These are phyloP conservation scores for Hymenoscyphus fraxineus DNA, from an alignment of 2,329 filamentous ascomycete species.

Conservation along the genomic window DNA sequence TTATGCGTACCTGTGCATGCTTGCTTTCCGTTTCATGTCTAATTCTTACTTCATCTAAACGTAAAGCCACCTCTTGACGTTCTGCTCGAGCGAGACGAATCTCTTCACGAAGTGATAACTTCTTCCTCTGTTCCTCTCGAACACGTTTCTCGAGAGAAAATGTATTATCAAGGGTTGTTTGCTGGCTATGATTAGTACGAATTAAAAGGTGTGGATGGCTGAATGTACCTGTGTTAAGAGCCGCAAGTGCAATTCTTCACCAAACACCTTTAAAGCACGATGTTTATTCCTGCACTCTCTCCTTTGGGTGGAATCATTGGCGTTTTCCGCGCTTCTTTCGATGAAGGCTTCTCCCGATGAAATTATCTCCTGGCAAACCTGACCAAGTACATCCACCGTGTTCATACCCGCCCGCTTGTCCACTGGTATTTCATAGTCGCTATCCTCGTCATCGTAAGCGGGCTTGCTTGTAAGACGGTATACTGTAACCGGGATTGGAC, in stretches of 20 bases:
- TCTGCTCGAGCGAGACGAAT: slow-evolving; percentile 57
- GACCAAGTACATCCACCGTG: slow-evolving; percentile 57
- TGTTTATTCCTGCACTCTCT: slow-evolving; percentile 54
- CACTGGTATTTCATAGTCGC: slow-evolving; percentile 47
- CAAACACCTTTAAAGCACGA: slow-evolving; percentile 55
- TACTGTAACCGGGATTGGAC: slow-evolving; percentile 55
- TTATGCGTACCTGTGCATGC: slow-evolving; percentile 45
- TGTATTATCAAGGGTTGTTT: slow-evolving; percentile 57
- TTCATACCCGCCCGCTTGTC: slow-evolving; percentile 54
- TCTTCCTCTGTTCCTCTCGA: slow-evolving; percentile 54
- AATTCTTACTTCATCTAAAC: slow-evolving; percentile 59
- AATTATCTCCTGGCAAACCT: slow-evolving; percentile 59
- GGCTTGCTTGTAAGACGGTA: slow-evolving; percentile 54
- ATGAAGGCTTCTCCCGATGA: slow-evolving; percentile 47
- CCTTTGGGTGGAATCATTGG: slow-evolving; percentile 44
- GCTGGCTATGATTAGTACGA: slow-evolving; percentile 33
- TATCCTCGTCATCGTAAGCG: slow-evolving; percentile 41
- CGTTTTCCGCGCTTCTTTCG: slow-evolving; percentile 41
- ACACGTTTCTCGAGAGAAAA: slow-evolving; percentile 56
- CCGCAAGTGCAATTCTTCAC: slow-evolving; percentile 51
- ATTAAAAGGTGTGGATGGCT: not conserved
- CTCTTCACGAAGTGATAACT: slow-evolving; percentile 52
- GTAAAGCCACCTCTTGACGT: slow-evolving; percentile 57
- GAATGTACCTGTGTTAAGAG: slow-evolving; percentile 56
- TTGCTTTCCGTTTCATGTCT: slow-evolving; percentile 54